Base-by-base conservation (phyloP, 306 rosid genomes). In the Rosa lucieae region DNA sequence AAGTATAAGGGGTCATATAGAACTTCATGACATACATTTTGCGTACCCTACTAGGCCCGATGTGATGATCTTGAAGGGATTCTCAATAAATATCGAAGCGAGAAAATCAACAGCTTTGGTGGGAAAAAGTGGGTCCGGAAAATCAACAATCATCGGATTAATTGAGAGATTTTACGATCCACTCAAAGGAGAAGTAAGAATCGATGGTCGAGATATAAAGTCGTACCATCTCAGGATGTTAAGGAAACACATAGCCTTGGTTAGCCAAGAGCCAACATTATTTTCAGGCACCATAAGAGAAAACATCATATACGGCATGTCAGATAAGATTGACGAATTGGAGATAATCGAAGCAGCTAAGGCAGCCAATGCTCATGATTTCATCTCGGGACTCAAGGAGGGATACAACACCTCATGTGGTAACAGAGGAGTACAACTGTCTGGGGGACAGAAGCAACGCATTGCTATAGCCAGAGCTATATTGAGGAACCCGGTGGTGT, bases 391-490 rank as follows among this genome's bases (percentile, higher is more conserved):
- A 11, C 35, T 88, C 5, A 91, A 87, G 49, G 97, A 91, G 0
- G 97, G 97, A 6, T 94, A 91, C 12, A 88, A 86, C 2, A 92
- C 99, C 0, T 84, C 70, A 83, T 94, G 99, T 53, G 99, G 99
- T 8, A 88, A 91, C 61, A 32, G 84, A 82, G 99, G 99, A 15
- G 88, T 89, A 44, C 99, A 92, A 13, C 77, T 94, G 0, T 92
- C 97, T 0, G 99, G 99, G 7, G 99, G 97, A 0, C 97, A 94
- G n/a, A 94, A 94, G 74, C 97, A 94, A 15, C 87, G 98, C 21
- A 86, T 94, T 39, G 98, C 98, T 6, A 94, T 92, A 53, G 98
- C 97, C 0, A 75, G 98, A 5, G 98, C 98, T 1, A 92, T 94
- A 79, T 6, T 94, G 76, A 90, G 87, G 78, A 88, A 94, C 39